Evolutionary conservation across 179 eudicot genomes (phyloP).

Genomic region (Pouteria campechiana): DNA sequence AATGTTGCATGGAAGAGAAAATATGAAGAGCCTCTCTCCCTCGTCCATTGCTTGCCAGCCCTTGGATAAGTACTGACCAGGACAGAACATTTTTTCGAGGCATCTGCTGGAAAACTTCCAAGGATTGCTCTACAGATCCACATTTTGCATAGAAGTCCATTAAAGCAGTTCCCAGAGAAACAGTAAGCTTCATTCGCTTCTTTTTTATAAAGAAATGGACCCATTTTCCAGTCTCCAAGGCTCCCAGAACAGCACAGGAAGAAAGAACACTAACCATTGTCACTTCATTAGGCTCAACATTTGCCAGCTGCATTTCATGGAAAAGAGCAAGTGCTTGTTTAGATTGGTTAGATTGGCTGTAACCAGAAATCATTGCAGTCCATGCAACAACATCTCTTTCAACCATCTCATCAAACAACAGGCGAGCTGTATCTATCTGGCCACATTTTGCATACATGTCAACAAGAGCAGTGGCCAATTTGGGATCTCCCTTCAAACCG

Average conservation of each 20-base stretch:
- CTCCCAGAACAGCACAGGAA: slow-evolving; percentile 32
- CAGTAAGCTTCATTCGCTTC: slow-evolving; percentile 19
- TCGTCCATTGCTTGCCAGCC: slow-evolving; percentile 28
- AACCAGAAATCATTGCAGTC: slow-evolving; percentile 38
- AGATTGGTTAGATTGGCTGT: slow-evolving; percentile 16
- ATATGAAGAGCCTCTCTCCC: slow-evolving; percentile 18
- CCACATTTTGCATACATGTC: slow-evolving; percentile 37
- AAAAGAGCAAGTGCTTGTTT: slow-evolving; percentile 26
- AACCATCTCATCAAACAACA: slow-evolving; percentile 21
- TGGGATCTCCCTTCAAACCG: slow-evolving; percentile 9
- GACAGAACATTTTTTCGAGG: slow-evolving; percentile 22
- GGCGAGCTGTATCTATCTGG: slow-evolving; percentile 12
- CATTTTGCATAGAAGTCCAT: slow-evolving; percentile 33
- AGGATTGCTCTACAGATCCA: slow-evolving; percentile 17
- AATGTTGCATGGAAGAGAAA: slow-evolving; percentile 10
- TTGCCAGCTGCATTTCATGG: slow-evolving; percentile 21
- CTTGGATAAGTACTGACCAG: slow-evolving; percentile 31
- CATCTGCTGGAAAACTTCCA: slow-evolving; percentile 24
- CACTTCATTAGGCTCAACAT: slow-evolving; percentile 25
- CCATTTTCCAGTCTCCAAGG: slow-evolving; percentile 34
- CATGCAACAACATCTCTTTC: slow-evolving; percentile 25
- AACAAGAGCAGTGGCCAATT: slow-evolving; percentile 22
- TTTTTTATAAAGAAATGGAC: slow-evolving; percentile 25
- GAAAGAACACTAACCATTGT: slow-evolving; percentile 29
- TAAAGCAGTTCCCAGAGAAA: slow-evolving; percentile 23